phyloP scores from a whole-genome alignment of 192 early-diverging fungal species.

The Entomortierella chlamydospora region DNA sequence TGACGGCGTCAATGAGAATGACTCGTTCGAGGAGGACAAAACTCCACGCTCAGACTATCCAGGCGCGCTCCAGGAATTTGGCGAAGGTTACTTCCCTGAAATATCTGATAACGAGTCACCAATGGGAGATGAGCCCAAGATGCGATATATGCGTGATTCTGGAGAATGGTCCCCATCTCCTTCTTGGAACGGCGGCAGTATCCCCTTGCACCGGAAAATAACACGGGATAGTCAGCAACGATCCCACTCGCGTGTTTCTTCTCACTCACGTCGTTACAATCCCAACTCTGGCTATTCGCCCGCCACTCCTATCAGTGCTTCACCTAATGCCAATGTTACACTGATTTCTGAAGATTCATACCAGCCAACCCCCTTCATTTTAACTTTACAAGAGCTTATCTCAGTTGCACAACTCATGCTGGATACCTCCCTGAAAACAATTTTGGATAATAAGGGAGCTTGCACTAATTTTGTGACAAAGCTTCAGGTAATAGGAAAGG shows the following conservation, averaged over 20 bases:
- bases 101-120: slow-evolving; percentile 43
- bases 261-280: slow-evolving; percentile 33
- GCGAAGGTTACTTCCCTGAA: slow-evolving; percentile 51
- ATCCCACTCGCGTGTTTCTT: slow-evolving; percentile 42
- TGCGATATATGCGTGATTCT: slow-evolving; percentile 39
- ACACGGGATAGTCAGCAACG: slow-evolving; percentile 42
- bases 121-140: slow-evolving; percentile 26
- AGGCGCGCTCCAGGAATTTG: slow-evolving; percentile 21
- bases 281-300: slow-evolving; percentile 25
- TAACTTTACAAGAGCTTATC: slow-evolving; percentile 75
- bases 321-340: slow-evolving; percentile 54
- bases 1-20: slow-evolving; percentile 16
- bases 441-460: slow-evolving; percentile 69
- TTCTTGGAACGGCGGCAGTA: slow-evolving; percentile 53
- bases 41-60: slow-evolving; percentile 43
- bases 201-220: slow-evolving; percentile 48
- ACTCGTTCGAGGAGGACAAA: slow-evolving; percentile 31
- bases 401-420: slow-evolving; percentile 77
- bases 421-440: slow-evolving; percentile 68
- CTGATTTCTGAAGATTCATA: slow-evolving; percentile 64
- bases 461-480: slow-evolving; percentile 69
- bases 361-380: slow-evolving; percentile 66
- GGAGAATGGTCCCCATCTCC: slow-evolving; percentile 52
- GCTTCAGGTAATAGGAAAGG: slow-evolving; percentile 69
- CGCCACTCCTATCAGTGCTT: slow-evolving; percentile 22